These are phyloP conservation scores for Pleurotus cornucopiae DNA, from an alignment of 768 basidiomycete genomes.

Conservation along the genomic window DNA sequence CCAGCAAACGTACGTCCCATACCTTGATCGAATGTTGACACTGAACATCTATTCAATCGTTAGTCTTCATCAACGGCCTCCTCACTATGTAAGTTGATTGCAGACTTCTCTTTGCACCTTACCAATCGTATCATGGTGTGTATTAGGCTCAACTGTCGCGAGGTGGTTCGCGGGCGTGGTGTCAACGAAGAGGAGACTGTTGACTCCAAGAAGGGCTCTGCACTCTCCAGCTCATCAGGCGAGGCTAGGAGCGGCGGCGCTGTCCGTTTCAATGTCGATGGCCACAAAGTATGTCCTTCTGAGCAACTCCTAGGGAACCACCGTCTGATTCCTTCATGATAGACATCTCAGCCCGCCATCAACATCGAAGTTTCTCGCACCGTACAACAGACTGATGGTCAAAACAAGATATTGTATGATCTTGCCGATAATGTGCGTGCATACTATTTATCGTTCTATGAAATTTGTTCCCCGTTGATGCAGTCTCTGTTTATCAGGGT, in stretches of 20 bases:
- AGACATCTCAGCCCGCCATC: conserved; percentile 3
- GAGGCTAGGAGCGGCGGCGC: conserved; percentile 2
- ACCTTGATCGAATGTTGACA: not conserved
- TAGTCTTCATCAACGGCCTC: conserved; percentile 21
- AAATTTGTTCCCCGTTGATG: not conserved
- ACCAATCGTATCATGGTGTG: not conserved
- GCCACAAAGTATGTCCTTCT: conserved; percentile 1
- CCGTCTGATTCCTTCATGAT: not conserved
- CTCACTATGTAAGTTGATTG: conserved; percentile 13
- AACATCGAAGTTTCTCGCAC: conserved; percentile 9
- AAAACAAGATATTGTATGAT: not conserved
- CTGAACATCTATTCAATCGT: not conserved
- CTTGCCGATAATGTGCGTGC: conserved; percentile 4
- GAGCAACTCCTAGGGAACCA: too few species aligned
- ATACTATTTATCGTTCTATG: not conserved
- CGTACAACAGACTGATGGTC: conserved; percentile 1
- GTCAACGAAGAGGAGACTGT: conserved; percentile 15
- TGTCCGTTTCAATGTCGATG: conserved; percentile 11
- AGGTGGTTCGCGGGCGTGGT: conserved; percentile 14
- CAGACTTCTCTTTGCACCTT: not conserved
- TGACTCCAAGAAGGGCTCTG: not conserved
- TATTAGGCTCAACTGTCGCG: conserved; percentile 19
- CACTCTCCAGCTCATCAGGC: not conserved
- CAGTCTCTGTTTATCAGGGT: not conserved
- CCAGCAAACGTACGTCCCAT: conserved; percentile 18